Conservation (phyloP, 1,284 basidiomycete genomes). For the Phaffia rhodozyma region DNA sequence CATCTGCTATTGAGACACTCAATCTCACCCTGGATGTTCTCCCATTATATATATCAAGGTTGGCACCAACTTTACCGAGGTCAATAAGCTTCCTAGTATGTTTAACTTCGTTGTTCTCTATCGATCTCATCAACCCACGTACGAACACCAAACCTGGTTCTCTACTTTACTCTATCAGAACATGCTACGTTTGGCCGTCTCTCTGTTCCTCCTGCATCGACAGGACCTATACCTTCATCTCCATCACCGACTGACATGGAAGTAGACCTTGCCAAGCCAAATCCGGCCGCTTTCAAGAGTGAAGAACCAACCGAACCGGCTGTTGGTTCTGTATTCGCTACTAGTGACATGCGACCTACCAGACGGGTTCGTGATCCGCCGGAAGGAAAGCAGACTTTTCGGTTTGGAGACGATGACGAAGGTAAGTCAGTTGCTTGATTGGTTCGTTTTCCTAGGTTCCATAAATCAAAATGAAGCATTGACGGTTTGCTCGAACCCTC, state of each 20-base stretch:
- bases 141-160: neutral
- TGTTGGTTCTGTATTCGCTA: neutral
- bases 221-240: neutral
- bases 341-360: neutral
- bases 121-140: neutral
- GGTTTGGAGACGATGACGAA: neutral
- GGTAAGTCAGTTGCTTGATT: too few species aligned
- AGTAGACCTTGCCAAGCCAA: neutral
- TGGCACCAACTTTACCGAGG: constrained; percentile 14
- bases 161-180: neutral
- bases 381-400: neutral
- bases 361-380: neutral
- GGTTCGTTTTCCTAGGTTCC: too few species aligned
- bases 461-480: too few species aligned
- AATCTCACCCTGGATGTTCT: neutral
- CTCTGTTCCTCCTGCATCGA: neutral
- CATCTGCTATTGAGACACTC: too few species aligned
- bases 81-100: constrained; percentile 12
- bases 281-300: neutral
- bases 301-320: neutral
- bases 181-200: neutral
- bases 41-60: neutral
- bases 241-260: neutral
- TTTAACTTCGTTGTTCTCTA: neutral
- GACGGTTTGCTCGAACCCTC: too few species aligned